Base-by-base conservation (phyloP, 192 early-diverging fungal species). In the Cetraspora pellucida region DNA sequence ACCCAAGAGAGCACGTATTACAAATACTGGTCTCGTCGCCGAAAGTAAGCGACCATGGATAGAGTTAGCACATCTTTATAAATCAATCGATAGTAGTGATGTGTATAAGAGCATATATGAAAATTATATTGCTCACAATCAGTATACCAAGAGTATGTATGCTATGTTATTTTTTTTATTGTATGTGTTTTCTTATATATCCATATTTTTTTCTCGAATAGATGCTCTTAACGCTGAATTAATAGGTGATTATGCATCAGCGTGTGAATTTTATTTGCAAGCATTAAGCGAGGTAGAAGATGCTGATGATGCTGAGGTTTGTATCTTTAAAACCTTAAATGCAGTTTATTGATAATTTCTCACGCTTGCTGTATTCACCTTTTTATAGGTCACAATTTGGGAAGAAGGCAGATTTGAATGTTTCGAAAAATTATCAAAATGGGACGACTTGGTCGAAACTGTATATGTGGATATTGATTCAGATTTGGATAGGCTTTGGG, bases 81-180 rank as follows among this genome's bases (percentile, higher is more conserved):
- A 91, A 66, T 83, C 82, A 0, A 83, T 94, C 21, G 87, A 87
- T 59, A 82, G 88, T 31, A 77, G 82, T 54, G 92, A 94, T 49
- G 78, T 92, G 4, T 93, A 89, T 75, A 81, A 87, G 66, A 85
- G 86, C 25, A 83, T 93, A 13, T 91, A 89, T 78, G 86, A 90
- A 58, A 82, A 77, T 30, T 83, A 87, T 25, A 84, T 91, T 54
- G 85, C 89, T 16, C 81, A 84, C 0, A 80, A 77, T 43, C 74
- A 77, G 16, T 75, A 72, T 28, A 85, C 88, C 2, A 89, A 85
- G 65, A 85, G 63, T 37, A 43, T n/a, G 28, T 65, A 1, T 54
- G 5, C 11, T n/a, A 13, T 54, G 50, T 6, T 37, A 37, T 37
- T 37, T 37, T 37, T 37, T 37, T 37, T 37, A 37, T 7, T 37